Conservation (phyloP, 768 basidiomycete genomes). For the Pleurotus djamor region DNA sequence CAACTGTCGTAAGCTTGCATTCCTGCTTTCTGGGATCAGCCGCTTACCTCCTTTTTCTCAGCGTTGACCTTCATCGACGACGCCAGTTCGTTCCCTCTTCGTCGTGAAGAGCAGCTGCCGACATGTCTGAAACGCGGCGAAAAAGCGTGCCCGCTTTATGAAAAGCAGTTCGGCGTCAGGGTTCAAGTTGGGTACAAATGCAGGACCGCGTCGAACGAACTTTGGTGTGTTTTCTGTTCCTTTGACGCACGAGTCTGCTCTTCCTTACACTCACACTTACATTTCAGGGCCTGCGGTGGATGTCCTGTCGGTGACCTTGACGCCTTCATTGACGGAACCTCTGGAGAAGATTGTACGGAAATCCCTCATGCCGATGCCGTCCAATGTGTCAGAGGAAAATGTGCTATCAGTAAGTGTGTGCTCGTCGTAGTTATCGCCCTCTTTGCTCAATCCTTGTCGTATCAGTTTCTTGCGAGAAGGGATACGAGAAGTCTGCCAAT, state of each 20-base stretch:
- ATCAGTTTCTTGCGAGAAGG: no score
- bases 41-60: neutral
- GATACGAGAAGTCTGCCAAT: no score
- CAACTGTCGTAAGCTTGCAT: constrained; percentile 17
- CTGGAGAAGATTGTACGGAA: constrained; percentile 40
- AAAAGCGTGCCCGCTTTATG: constrained; percentile 21
- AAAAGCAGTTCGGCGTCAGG: constrained; percentile 10
- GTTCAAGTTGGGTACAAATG: constrained; percentile 17
- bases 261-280: neutral
- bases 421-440: no score
- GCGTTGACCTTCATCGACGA: constrained; percentile 6
- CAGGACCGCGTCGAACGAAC: constrained; percentile 18
- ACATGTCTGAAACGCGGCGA: constrained; percentile 16
- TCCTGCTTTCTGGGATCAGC: neutral
- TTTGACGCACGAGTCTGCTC: neutral
- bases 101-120: constrained; percentile 7
- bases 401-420: constrained; percentile 31
- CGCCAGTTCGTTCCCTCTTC: constrained; percentile 8
- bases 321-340: constrained; percentile 17
- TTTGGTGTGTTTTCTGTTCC: constrained; percentile 17
- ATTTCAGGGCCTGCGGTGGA: constrained; percentile 26
- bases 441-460: no score
- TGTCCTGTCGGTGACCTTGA: constrained; percentile 16
- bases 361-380: constrained; percentile 40
- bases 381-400: constrained; percentile 28